These are phyloP conservation scores for Cladobotryum protrusum DNA, from an alignment of 2,329 filamentous ascomycete genomes.

Conservation along the genomic window DNA sequence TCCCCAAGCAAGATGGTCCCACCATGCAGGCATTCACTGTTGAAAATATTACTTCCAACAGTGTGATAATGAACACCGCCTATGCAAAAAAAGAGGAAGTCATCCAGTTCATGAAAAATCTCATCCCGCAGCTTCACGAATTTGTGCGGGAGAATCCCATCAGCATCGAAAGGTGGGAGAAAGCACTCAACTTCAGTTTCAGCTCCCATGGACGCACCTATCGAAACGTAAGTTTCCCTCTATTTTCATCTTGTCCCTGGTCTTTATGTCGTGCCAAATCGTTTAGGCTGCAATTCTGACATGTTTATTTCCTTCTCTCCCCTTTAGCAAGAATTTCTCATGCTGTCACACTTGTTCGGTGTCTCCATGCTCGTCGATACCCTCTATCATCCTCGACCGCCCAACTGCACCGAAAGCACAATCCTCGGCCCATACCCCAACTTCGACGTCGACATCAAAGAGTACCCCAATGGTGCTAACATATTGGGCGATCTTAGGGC, in stretches of 20 bases:
- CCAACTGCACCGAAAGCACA: conserved; percentile 62
- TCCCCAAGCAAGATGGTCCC: neutral
- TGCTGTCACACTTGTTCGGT: conserved; percentile 68
- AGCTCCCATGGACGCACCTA: conserved; percentile 59
- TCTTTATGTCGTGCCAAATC: no score
- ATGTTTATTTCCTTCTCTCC: neutral
- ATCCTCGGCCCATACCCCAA: conserved; percentile 65
- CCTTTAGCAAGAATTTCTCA: conserved; percentile 59
- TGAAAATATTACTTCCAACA: conserved; percentile 70
- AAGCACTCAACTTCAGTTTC: conserved; percentile 61
- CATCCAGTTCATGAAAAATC: conserved; percentile 59
- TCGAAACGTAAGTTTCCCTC: conserved; percentile 1
- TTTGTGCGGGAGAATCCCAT: conserved; percentile 70
- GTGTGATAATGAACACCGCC: conserved; percentile 63
- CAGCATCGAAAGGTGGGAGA: conserved; percentile 68
- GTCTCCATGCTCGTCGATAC: conserved; percentile 68
- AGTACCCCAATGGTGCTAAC: conserved; percentile 42
- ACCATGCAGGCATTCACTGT: conserved; percentile 51
- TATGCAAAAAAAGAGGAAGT: no score
- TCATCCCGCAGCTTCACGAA: conserved; percentile 69
- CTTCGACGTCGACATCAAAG: conserved; percentile 64
- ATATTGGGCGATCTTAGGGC: conserved; percentile 62
- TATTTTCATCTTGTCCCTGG: no score
- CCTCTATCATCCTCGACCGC: conserved; percentile 70
- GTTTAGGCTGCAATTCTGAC: neutral